phyloP scores from a whole-genome alignment of 495 filamentous ascomycete genomes.

The Rusavskia elegans region DNA sequence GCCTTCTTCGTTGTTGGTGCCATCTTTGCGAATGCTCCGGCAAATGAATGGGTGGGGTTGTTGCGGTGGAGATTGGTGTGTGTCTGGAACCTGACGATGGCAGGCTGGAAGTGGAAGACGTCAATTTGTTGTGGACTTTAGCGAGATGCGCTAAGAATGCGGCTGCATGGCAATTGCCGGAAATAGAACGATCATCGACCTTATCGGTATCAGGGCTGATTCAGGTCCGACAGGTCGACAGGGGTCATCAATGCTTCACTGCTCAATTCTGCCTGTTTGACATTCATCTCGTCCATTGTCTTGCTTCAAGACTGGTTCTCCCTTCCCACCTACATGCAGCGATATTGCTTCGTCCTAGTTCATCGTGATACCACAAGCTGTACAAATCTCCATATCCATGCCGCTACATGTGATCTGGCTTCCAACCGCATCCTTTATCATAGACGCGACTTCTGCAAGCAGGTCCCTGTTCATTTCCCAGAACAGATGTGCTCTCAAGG shows the following conservation, averaged over 20 bases:
- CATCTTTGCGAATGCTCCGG: constrained; percentile 41
- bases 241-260: background rate
- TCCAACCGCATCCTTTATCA: background rate
- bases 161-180: background rate
- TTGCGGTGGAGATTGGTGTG: background rate
- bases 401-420: background rate
- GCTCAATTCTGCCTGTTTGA: too few relatives aligned
- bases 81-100: too few relatives aligned
- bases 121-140: background rate
- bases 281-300: too few relatives aligned
- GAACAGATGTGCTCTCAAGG: too few relatives aligned
- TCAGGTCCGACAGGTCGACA: background rate
- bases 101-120: too few relatives aligned
- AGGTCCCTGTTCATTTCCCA: too few relatives aligned
- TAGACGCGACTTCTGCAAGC: too few relatives aligned
- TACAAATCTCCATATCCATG: background rate
- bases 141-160: background rate
- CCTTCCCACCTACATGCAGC: too few relatives aligned
- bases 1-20: constrained; percentile 67
- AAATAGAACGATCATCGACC: background rate
- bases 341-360: too few relatives aligned
- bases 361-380: too few relatives aligned
- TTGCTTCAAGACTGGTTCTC: too few relatives aligned
- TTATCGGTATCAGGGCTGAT: background rate
- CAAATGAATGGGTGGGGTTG: background rate